Evolutionary conservation across 2,329 filamentous ascomycete genomes (phyloP).

Genomic region (Pestalotiopsis sp.): DNA sequence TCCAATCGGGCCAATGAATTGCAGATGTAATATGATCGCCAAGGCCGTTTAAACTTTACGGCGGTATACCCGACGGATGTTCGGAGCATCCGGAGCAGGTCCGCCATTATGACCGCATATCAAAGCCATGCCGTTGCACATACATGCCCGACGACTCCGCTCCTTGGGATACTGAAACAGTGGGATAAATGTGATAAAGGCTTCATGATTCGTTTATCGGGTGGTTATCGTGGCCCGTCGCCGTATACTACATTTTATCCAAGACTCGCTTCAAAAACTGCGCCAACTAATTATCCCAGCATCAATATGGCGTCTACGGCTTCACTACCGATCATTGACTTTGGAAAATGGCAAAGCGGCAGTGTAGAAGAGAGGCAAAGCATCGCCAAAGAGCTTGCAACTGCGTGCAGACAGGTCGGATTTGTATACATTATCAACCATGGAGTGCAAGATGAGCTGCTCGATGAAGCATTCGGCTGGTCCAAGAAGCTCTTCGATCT

Average conservation of each 20-base stretch:
- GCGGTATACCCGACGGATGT: background rate
- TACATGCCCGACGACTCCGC: background rate
- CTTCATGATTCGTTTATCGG: background rate
- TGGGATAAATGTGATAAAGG: background rate
- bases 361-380: constrained; percentile 23
- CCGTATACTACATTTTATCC: background rate
- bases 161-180: background rate
- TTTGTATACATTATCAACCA: constrained; percentile 34
- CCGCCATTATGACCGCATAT: background rate
- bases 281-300: background rate
- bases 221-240: background rate
- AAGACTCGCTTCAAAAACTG: background rate
- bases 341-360: constrained; percentile 23
- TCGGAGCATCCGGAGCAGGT: background rate
- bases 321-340: constrained; percentile 28
- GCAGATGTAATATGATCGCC: background rate
- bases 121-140: background rate
- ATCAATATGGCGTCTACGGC: background rate
- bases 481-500: constrained; percentile 34
- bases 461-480: constrained; percentile 41
- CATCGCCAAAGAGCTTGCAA: constrained; percentile 30
- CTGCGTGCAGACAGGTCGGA: constrained; percentile 33
- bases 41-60: background rate
- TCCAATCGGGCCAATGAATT: background rate
- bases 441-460: constrained; percentile 33